phyloP scores from a whole-genome alignment of 2,329 filamentous ascomycete genomes.

The Coniochaeta sp. region DNA sequence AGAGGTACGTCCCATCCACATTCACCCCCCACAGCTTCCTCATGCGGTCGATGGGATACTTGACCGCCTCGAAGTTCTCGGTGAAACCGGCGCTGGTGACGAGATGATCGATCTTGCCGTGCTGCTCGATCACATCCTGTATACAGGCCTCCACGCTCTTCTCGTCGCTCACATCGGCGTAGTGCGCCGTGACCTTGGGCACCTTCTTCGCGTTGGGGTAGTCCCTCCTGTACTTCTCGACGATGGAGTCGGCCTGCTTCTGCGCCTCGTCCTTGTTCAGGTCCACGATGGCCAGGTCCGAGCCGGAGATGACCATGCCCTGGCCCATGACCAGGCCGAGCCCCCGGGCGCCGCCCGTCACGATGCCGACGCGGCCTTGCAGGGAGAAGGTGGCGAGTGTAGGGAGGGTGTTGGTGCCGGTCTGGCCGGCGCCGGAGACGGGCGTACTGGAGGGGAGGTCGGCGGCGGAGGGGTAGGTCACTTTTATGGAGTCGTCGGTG shows the following conservation, averaged over 20 bases:
- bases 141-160: conserved; percentile 71
- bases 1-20: conserved; percentile 86
- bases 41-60: conserved; percentile 84
- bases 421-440: conserved; percentile 60
- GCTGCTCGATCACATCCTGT: conserved; percentile 55
- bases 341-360: conserved; percentile 86
- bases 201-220: conserved; percentile 66
- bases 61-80: conserved; percentile 88
- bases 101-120: conserved; percentile 81
- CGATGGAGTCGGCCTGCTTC: conserved; percentile 64
- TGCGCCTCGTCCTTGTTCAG: conserved; percentile 85
- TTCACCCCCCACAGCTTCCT: conserved; percentile 94
- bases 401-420: conserved; percentile 71
- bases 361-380: conserved; percentile 72
- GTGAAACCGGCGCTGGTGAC: conserved; percentile 97
- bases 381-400: conserved; percentile 83
- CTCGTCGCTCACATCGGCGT: conserved; percentile 76
- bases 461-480: conserved; percentile 69
- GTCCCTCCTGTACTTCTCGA: conserved; percentile 69
- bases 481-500: conserved; percentile 69
- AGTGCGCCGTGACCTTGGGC: conserved; percentile 84
- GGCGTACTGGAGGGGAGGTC: conserved; percentile 65
- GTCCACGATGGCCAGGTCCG: conserved; percentile 86
- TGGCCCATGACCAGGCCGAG: conserved; percentile 90
- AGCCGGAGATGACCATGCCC: conserved; percentile 80